phyloP scores from a whole-genome alignment of 2,329 filamentous ascomycete genomes.

The Rutstroemia sp. region DNA sequence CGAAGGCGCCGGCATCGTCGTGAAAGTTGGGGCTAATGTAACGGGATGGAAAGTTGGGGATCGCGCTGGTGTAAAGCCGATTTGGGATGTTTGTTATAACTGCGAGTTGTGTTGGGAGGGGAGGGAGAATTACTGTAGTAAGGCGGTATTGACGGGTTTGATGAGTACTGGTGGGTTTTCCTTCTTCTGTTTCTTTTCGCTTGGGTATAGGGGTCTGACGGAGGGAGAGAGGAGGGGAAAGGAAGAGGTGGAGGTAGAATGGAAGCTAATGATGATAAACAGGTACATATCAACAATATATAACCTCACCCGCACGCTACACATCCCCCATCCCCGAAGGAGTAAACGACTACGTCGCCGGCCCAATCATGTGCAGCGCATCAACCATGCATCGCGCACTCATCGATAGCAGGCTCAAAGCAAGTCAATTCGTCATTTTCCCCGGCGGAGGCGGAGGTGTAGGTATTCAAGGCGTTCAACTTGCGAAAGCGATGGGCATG shows the following conservation, averaged over 20 bases:
- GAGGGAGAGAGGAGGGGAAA: too few relatives aligned
- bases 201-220: too few relatives aligned
- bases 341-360: constrained; percentile 37
- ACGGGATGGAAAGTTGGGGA: constrained; percentile 46
- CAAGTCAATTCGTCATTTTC: constrained; percentile 18
- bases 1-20: constrained; percentile 47
- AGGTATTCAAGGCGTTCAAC: constrained; percentile 24
- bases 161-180: too few relatives aligned
- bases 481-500: constrained; percentile 22
- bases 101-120: too few relatives aligned
- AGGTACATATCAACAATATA: constrained; percentile 53
- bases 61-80: constrained; percentile 34
- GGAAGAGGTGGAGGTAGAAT: too few relatives aligned
- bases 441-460: constrained; percentile 24
- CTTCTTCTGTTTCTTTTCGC: too few relatives aligned
- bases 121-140: too few relatives aligned
- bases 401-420: not conserved
- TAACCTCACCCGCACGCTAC: constrained; percentile 42
- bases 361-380: too few relatives aligned
- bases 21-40: constrained; percentile 46
- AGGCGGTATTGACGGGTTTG: too few relatives aligned
- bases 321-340: constrained; percentile 45
- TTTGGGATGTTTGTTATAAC: too few relatives aligned
- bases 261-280: too few relatives aligned
- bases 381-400: too few relatives aligned